Evolutionary conservation across 2,329 filamentous ascomycete genomes (phyloP), one percentile per base, ranked within the genome.

Genomic region (Blumeriella jaapii): DNA sequence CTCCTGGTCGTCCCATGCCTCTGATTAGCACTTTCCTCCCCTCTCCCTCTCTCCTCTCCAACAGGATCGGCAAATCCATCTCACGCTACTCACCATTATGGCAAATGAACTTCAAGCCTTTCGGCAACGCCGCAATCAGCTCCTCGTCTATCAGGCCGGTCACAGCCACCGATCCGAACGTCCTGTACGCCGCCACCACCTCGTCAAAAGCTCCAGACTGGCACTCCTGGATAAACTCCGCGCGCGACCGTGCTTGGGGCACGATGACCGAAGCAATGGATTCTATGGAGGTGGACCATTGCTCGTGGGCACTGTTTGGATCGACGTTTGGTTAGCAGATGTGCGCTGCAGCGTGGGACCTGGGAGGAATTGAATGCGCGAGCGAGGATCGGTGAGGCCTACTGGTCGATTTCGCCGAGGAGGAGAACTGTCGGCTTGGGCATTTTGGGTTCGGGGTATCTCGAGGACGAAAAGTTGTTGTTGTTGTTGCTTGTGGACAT

Each of bases 101-200:
- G 50, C 67, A 73, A 45, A 79, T 60, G 49, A 71, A 78, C 41
- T 61, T 61, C 27, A 78, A 56, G 11, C 61, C 64, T n/a, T 55
- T 45, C 4, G 74, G 73, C 13, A 78, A 56, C 1, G 58, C 65
- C 27, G 65, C 57, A 22, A 87, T 59, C n/a, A 91, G 58, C 56
- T 84, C 80, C 28, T 66, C 65, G 54, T 93, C 81, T 42, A 91
- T 61, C 13, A 62, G 59, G 2, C 85, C 85, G 0, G 82, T 89
- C 38, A 78, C 63, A 9, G 52, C 53, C 26, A 71, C 62, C 19
- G 76, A 82, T 28, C 58, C 58, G 48, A 86, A 84, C 10, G 81
- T 89, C 35, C 83, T 73, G 59, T 81, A 91, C 17, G 70, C 67
- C 23, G 70, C 77, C 13, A 69, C 52, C 19, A 77, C 69, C 41